These are phyloP conservation scores for Lactifluus hygrophoroides DNA, from an alignment of 768 basidiomycete species.

Conservation along the genomic window DNA sequence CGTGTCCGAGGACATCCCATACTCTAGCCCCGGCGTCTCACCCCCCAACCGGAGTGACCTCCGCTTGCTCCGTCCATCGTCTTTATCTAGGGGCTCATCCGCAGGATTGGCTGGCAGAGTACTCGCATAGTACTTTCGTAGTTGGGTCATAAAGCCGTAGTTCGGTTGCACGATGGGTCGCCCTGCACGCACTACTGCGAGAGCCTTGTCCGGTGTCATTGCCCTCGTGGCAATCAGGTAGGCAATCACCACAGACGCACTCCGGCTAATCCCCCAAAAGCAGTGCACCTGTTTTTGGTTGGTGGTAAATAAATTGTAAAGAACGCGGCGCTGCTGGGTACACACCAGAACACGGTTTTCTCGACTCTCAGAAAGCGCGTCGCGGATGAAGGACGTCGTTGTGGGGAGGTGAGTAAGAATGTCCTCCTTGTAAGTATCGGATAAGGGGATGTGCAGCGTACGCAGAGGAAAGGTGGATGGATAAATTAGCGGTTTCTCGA, in stretches of 20 bases:
- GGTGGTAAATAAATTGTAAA: background rate
- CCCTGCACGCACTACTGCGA: slow-evolving; percentile 19
- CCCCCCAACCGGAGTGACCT: no score
- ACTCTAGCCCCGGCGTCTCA: background rate
- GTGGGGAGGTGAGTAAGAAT: slow-evolving; percentile 38
- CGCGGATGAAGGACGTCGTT: slow-evolving; percentile 45
- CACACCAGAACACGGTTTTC: slow-evolving; percentile 43
- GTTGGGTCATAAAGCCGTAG: slow-evolving; percentile 27
- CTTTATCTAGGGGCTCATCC: background rate
- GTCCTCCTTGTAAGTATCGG: slow-evolving; percentile 34
- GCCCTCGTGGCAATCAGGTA: slow-evolving; percentile 34
- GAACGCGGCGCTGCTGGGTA: background rate
- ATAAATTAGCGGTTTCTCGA: slow-evolving; percentile 43
- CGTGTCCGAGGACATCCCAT: background rate
- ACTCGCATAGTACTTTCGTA: slow-evolving; percentile 19
- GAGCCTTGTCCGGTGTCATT: slow-evolving; percentile 25
- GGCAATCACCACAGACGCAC: slow-evolving; percentile 67
- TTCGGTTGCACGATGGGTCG: slow-evolving; percentile 27
- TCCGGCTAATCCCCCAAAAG: slow-evolving; percentile 64
- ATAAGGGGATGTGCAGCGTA: slow-evolving; percentile 44
- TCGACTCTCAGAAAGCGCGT: slow-evolving; percentile 37
- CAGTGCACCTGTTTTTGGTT: slow-evolving; percentile 75
- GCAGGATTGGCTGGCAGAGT: background rate
- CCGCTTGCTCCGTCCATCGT: background rate
- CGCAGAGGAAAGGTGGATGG: slow-evolving; percentile 33